Base-by-base conservation (phyloP, 179 eudicot genomes). In the Corrigiola litoralis region DNA sequence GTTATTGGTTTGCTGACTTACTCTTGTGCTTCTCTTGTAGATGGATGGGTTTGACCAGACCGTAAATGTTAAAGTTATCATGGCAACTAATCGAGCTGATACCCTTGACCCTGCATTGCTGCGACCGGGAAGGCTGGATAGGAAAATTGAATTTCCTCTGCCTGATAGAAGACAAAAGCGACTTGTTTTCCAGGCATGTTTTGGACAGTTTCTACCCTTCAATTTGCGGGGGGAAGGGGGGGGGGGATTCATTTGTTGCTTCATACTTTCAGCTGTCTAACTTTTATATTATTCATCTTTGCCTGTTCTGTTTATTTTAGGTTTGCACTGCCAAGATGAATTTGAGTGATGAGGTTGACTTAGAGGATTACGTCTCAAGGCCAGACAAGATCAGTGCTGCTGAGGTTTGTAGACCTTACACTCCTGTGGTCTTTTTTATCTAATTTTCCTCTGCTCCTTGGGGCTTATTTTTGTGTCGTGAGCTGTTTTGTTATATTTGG, bases 361-460 rank as follows among this genome's bases (percentile, higher is more conserved):
- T 92, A 79, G 98, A 92, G 77, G 98, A 87, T 74, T 92, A 92
- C 55, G 92, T 87, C 51, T 92, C 96, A 56, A 84, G 95, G 24
- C 96, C 98, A 23, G 96, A 92, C 72, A 92, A 92, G 79, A 92
- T 89, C 46, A 92, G 98, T 74, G 96, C 98, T 62, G 95, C 98
- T 48, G 96, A 89, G 88, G 96, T 87, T 40, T 58, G 91, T 79
- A 69, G 28, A 14, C 48, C 23, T 12, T 18, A 32, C 6, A 0
- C 48, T 52, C 36, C 28, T 38, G 14, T 68, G 50, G 6, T 38
- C 2, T 6, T 58, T 47, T 40, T 25, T 59, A 8, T 9, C 16
- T 25, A 23, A 60, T 41, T 5, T 38, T 17, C 18, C 23, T 61
- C 17, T 28, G 12, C 51, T 32, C 16, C 24, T 17, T 58, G 21